Evolutionary conservation across 371 early-diverging fungal genomes (phyloP), one percentile per base, ranked within the genome.

Genomic region (Mortierella sp.): DNA sequence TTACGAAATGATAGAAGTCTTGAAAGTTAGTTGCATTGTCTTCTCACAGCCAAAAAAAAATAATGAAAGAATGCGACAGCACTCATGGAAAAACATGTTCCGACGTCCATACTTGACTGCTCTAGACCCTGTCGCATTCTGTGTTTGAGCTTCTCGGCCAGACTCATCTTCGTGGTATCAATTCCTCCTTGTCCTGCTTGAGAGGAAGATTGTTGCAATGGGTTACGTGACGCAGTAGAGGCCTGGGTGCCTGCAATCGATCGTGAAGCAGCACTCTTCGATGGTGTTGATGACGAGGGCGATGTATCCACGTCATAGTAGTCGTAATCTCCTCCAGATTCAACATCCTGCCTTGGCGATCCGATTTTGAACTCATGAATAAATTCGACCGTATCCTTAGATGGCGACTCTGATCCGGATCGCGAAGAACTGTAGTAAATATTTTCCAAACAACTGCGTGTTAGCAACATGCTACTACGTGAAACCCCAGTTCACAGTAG

Each of bases 101-200:
- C 16, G 18, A 5, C 6, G 18, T 18, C 7, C 74, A 18, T 78
- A 84, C 84, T 58, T 18, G 84, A 84, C 11, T 74, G 74, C n/a
- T 80, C 84, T 18, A 84, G 55, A 0, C 84, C 84, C 43, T 80
- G 81, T n/a, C 84, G 74, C 84, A 84, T 84, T 46, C 84, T 38
- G 41, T 80, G 74, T 46, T 80, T 80, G 8, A 84, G 73, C 51
- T 78, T 84, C 38, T 84, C 81, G 6, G 76, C 81, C 14, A 84
- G 75, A 58, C 77, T 83, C 71, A 77, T 35, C 54, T 76, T 79
- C 1, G 32, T 32, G 5, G 49, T 29, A 10, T 29, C 32, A 32
- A 46, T 71, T 21, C 46, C 46, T 46, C 32, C 49, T 49, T 21
- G 21, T 43, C 74, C 51, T 29, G 29, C 32, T 16, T 60, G 60